Conservation (phyloP, 768 basidiomycete genomes). For the Pleurotus salmoneostramineus region DNA sequence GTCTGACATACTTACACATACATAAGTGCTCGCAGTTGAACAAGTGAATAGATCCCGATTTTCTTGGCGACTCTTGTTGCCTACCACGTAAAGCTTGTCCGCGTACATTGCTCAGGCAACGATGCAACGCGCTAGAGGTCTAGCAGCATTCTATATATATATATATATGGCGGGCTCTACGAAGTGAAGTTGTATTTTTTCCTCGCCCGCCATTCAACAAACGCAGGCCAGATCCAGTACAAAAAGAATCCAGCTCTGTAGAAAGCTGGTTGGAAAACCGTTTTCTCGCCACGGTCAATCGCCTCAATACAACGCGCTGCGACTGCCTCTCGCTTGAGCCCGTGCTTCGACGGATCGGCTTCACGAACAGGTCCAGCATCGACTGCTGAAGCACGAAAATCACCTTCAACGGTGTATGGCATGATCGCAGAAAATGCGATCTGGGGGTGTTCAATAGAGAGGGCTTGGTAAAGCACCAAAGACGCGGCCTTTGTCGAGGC, state of each 20-base stretch:
- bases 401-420: conserved; percentile 70
- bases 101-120: too few relatives aligned
- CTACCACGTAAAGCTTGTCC: too few relatives aligned
- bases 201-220: conserved; percentile 54
- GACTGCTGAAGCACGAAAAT: conserved; percentile 78
- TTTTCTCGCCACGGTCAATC: conserved; percentile 52
- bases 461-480: conserved; percentile 70
- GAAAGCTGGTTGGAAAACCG: conserved; percentile 52
- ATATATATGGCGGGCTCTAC: too few relatives aligned
- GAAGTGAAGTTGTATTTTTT: conserved; percentile 59
- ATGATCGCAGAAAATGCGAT: conserved; percentile 61
- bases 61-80: too few relatives aligned
- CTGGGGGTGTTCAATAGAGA: conserved; percentile 74
- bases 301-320: conserved; percentile 57
- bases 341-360: conserved; percentile 50
- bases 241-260: conserved; percentile 47
- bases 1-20: too few relatives aligned
- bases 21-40: too few relatives aligned
- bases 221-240: conserved; percentile 62
- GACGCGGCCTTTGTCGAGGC: conserved; percentile 80
- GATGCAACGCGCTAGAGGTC: too few relatives aligned
- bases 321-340: conserved; percentile 57
- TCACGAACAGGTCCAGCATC: conserved; percentile 48
- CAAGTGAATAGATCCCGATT: too few relatives aligned
- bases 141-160: too few relatives aligned